Base-by-base conservation (phyloP, 345 rosid species). In the Acer yangbiense region DNA sequence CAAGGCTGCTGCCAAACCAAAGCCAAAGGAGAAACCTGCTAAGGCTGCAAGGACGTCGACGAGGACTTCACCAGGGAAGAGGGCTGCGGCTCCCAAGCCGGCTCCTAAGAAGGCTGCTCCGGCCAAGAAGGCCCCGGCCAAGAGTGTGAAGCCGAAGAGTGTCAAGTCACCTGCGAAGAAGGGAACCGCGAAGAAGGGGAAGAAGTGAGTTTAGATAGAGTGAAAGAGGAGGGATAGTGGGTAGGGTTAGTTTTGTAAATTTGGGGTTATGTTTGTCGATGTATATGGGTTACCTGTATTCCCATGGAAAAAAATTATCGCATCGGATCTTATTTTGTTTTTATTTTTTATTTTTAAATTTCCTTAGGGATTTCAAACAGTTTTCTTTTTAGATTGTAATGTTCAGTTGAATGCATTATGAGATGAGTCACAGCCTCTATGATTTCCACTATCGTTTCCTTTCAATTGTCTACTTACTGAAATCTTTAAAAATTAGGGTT, bases 1-100 rank as follows among this genome's bases (percentile, higher is more conserved):
- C 0, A 86, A 84, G 29, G 74, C 75, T 0, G 69, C 79, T 0
- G 69, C 87, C 17, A 85, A 83, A 76, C 74, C 85, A 9, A 84
- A 86, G 70, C 69, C 83, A 41, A 85, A 85, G 69, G 92, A 87
- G 78, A 88, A 87, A 81, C 91, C 93, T 18, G 90, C 86, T 0
- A 93, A 93, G 82, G 90, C 84, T 3, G 61, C 94, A 0, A 91
- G 92, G 77, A 87, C 97, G 11, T 90, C 97, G 0, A 81, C 88
- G 2, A 85, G 95, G 79, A 88, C 89, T 0, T 78, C 93, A 52
- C 93, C 97, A 0, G 95, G 95, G 70, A 92, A 81, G 81, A 92
- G 72, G 32, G 77, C 82, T 0, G 87, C 85, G 10, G 84, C 87
- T 32, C 20, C 81, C 43, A 83, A 84, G 70, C 72, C 65, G 21